Conservation (phyloP, 176 grass and related monocot species). For the Rhynchospora breviuscula region DNA sequence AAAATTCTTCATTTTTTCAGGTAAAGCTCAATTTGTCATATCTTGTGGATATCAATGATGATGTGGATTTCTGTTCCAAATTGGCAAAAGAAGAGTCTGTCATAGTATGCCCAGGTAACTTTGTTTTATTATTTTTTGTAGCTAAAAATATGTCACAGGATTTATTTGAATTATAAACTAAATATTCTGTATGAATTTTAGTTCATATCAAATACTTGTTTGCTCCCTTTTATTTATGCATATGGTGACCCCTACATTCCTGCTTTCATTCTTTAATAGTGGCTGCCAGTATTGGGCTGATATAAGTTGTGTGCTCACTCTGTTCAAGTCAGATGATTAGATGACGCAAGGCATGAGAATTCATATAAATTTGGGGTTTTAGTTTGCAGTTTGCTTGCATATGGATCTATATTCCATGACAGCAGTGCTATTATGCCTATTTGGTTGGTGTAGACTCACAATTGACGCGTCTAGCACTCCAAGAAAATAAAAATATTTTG, state of each 20-base stretch:
- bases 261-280: neutral
- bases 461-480: neutral
- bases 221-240: neutral
- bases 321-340: neutral
- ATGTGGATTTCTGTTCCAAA: slow-evolving; percentile 40
- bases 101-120: slow-evolving; percentile 34
- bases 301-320: neutral
- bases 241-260: neutral
- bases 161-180: no score
- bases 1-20: neutral
- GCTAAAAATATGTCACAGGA: neutral
- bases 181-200: neutral
- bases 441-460: neutral
- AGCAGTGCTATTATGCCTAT: neutral
- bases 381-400: neutral
- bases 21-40: slow-evolving; percentile 10
- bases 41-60: slow-evolving; percentile 35
- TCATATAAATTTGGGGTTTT: neutral
- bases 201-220: neutral
- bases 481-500: neutral
- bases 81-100: slow-evolving; percentile 48
- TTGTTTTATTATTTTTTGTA: neutral
- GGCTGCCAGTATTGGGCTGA: neutral
- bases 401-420: neutral
- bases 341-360: neutral